phyloP scores from a whole-genome alignment of 2,329 filamentous ascomycete genomes.

The Nigrospora sphaerica region DNA sequence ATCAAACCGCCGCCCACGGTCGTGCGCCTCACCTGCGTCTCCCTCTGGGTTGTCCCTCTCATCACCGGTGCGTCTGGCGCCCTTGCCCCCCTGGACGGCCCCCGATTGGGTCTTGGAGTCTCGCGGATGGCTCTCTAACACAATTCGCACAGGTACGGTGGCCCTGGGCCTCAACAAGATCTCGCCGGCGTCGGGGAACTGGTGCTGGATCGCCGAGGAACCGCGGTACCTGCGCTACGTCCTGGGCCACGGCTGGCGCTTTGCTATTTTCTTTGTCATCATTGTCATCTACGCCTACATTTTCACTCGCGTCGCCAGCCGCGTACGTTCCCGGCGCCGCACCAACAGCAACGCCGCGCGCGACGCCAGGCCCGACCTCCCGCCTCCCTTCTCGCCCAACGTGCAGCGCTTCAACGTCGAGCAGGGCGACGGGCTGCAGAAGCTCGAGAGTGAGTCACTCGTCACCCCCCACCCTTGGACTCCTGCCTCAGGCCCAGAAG shows the following conservation, averaged over 20 bases:
- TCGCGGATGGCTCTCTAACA: background rate
- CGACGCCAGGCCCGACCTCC: too few relatives aligned
- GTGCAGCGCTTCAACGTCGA: too few relatives aligned
- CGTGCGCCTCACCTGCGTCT: background rate
- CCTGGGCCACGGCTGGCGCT: constrained; percentile 5
- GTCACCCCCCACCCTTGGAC: too few relatives aligned
- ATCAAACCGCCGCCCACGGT: background rate
- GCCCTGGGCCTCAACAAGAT: constrained; percentile 4
- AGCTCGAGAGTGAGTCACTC: too few relatives aligned
- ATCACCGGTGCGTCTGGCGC: background rate
- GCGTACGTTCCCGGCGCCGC: constrained; percentile 1
- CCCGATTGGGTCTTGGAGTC: too few relatives aligned
- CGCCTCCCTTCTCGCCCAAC: too few relatives aligned
- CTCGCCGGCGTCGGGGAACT: constrained; percentile 4
- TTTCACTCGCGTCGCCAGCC: background rate
- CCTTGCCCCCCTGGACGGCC: background rate
- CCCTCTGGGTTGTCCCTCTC: constrained; percentile 1
- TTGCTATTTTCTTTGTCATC: background rate
- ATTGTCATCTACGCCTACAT: constrained; percentile 2
- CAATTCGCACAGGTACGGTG: background rate
- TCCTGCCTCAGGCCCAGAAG: too few relatives aligned
- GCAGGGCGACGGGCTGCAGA: too few relatives aligned
- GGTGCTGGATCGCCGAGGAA: constrained; percentile 6
- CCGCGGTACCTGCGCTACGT: constrained; percentile 4
- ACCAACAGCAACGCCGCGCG: background rate